A percentile compares a stretch with the other conserved stretches of the same genome.
These are phyloP conservation scores for Aspergillus intermedius DNA, from an alignment of 2,329 filamentous ascomycete genomes.

Conservation along the genomic window DNA sequence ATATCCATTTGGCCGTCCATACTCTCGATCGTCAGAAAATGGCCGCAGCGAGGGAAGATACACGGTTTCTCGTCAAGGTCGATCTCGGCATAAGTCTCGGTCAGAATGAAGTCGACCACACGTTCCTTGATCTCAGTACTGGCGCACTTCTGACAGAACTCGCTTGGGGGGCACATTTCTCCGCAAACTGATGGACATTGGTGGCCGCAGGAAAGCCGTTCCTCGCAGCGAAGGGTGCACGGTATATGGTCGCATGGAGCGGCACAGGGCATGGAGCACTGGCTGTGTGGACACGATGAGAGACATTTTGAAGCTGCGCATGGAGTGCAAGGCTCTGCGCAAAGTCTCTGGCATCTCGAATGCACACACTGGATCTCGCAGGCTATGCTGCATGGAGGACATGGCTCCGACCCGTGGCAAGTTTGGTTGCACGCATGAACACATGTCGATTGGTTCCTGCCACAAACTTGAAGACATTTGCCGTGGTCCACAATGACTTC, in stretches of 20 bases:
- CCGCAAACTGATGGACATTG: slow-evolving; percentile 60
- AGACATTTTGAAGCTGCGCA: slow-evolving; percentile 52
- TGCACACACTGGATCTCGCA: slow-evolving; percentile 56
- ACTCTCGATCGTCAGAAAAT: slow-evolving; percentile 54
- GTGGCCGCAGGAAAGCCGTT: slow-evolving; percentile 53
- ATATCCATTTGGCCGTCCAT: slow-evolving; percentile 59
- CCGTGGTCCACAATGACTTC: slow-evolving; percentile 40
- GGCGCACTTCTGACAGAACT: slow-evolving; percentile 53
- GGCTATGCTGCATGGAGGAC: slow-evolving; percentile 22
- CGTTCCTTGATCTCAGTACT: slow-evolving; percentile 38
- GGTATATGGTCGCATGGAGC: slow-evolving; percentile 63
- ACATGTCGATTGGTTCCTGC: slow-evolving; percentile 49
- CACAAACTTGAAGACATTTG: slow-evolving; percentile 39
- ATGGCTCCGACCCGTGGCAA: slow-evolving; percentile 46
- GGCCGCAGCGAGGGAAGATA: slow-evolving; percentile 57
- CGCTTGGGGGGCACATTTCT: slow-evolving; percentile 50
- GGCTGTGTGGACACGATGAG: slow-evolving; percentile 50
- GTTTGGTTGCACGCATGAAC: slow-evolving; percentile 45
- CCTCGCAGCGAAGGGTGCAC: slow-evolving; percentile 54
- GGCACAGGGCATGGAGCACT: slow-evolving; percentile 51
- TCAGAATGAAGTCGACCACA: slow-evolving; percentile 53
- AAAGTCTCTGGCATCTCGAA: slow-evolving; percentile 50
- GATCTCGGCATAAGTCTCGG: slow-evolving; percentile 50
- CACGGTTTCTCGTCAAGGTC: slow-evolving; percentile 55
- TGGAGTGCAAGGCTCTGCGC: slow-evolving; percentile 55